Evolutionary conservation across 305 asterid genomes (phyloP).

Genomic region (Euphrasia arctica): DNA sequence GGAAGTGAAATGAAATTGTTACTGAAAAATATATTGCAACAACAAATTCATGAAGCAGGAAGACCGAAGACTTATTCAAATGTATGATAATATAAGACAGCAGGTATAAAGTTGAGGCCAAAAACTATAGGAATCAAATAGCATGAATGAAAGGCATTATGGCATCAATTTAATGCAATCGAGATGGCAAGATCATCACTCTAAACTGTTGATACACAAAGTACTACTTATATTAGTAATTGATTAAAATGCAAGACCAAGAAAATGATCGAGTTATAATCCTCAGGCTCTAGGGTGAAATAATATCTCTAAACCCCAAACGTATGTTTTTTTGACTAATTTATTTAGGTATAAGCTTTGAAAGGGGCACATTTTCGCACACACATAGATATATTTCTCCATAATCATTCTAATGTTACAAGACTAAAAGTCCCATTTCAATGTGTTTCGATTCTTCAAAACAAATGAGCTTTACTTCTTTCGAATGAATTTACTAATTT

Average conservation of each 20-base stretch:
- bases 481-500: too few species aligned
- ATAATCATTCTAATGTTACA: too few species aligned
- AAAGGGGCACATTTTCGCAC: too few species aligned
- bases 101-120: not conserved
- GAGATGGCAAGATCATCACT: conserved; percentile 3
- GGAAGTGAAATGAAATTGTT: not conserved
- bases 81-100: conserved; percentile 8
- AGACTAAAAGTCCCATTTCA: too few species aligned
- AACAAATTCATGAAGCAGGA: conserved; percentile 18
- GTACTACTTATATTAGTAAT: conserved; percentile 1
- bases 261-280: not conserved
- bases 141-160: not conserved
- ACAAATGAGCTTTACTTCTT: not conserved
- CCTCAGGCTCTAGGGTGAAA: not conserved
- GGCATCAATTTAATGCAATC: conserved; percentile 3
- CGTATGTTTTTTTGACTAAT: not conserved
- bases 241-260: not conserved
- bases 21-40: conserved; percentile 8
- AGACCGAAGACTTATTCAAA: not conserved
- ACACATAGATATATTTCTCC: too few species aligned
- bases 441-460: not conserved
- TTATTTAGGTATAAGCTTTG: not conserved
- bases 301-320: not conserved
- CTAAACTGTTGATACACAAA: not conserved
- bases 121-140: not conserved